These are phyloP conservation scores for Capsella bursapastoris DNA, from an alignment of 345 rosid genomes.

Conservation along the genomic window DNA sequence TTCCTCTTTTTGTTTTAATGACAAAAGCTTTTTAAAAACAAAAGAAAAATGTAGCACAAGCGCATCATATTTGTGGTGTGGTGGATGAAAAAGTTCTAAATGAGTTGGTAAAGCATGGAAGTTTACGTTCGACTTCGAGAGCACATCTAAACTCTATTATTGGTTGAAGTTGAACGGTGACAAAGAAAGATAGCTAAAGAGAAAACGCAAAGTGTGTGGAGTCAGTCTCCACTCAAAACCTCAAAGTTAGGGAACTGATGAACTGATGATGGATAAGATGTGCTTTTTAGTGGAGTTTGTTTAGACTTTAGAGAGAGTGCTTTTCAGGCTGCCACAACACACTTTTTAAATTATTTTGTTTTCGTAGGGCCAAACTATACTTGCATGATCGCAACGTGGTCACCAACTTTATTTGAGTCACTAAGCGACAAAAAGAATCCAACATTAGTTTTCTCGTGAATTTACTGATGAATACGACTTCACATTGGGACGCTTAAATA, in stretches of 20 bases:
- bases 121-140: too few relatives aligned
- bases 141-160: background rate
- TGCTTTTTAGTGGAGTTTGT: background rate
- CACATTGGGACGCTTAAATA: background rate
- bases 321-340: background rate
- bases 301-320: background rate
- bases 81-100: too few relatives aligned
- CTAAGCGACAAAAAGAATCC: background rate
- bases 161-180: conserved; percentile 8
- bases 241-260: conserved; percentile 1
- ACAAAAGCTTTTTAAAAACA: too few relatives aligned
- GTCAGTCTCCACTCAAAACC: conserved; percentile 12
- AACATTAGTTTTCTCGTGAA: background rate
- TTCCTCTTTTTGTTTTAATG: too few relatives aligned
- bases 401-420: background rate
- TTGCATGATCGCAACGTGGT: conserved; percentile 35
- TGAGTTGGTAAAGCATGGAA: too few relatives aligned
- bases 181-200: background rate
- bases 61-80: too few relatives aligned
- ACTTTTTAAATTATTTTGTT: background rate
- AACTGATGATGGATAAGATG: background rate
- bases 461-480: conserved; percentile 1
- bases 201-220: background rate
- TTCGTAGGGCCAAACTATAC: background rate
- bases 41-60: too few relatives aligned